Conservation (phyloP, 176 grass and related monocot species). For the Typha latifolia region DNA sequence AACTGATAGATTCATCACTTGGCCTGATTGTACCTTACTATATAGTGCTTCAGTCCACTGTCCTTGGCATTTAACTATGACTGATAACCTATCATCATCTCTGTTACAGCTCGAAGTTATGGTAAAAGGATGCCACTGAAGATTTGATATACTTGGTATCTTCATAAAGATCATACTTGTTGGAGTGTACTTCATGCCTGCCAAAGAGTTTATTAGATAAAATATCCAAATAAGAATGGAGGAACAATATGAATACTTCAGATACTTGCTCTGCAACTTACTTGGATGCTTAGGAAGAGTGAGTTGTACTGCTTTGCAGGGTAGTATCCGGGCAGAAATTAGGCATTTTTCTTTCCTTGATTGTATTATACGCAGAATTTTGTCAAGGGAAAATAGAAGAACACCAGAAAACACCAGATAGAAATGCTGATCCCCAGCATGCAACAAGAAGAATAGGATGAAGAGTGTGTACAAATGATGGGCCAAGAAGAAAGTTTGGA, state of each 20-base stretch:
- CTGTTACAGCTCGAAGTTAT: conserved; percentile 34
- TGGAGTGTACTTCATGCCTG: conserved; percentile 34
- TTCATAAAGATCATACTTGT: conserved; percentile 39
- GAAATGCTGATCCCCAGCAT: conserved; percentile 35
- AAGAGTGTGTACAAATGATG: conserved; percentile 41
- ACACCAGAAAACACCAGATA: conserved; percentile 39
- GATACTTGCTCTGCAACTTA: background rate
- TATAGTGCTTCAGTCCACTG: conserved; percentile 33
- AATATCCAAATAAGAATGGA: too few species aligned
- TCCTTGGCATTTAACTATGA: conserved; percentile 36
- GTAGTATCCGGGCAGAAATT: conserved; percentile 27
- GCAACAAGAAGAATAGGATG: conserved; percentile 38
- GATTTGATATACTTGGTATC: conserved; percentile 32
- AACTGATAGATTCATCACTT: conserved; percentile 10
- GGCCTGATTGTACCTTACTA: conserved; percentile 11
- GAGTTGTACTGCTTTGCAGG: conserved; percentile 35
- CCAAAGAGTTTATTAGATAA: background rate
- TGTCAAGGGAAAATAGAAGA: conserved; percentile 39
- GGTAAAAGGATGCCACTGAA: conserved; percentile 48
- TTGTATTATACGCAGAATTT: conserved; percentile 26
- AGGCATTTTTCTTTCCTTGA: conserved; percentile 16
- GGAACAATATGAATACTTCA: background rate
- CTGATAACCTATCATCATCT: conserved; percentile 16
- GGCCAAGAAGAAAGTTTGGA: conserved; percentile 30
- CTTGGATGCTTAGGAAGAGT: conserved; percentile 35